phyloP scores from a whole-genome alignment of 2,329 filamentous ascomycete genomes.

The Aspergillus sergii region DNA sequence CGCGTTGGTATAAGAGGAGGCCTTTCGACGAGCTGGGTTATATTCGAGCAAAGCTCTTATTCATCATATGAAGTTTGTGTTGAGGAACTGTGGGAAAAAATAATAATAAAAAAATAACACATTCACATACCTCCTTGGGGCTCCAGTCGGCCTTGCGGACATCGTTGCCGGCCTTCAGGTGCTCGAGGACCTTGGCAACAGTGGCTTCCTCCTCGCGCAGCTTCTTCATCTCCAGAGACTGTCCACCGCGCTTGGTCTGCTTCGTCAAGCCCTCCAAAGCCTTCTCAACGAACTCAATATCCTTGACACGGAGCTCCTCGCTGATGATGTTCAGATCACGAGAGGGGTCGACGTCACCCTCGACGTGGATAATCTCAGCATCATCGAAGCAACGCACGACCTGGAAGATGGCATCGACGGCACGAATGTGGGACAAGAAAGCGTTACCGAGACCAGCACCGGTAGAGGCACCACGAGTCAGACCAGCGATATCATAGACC shows the following conservation, averaged over 20 bases:
- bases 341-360: constrained; percentile 94
- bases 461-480: constrained; percentile 93
- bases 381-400: constrained; percentile 97
- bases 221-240: constrained; percentile 98
- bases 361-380: constrained; percentile 98
- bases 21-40: constrained; percentile 98
- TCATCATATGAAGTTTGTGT: constrained; percentile 74
- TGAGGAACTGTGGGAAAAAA: constrained; percentile 23
- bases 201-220: constrained; percentile 90
- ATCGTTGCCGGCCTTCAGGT: constrained; percentile 86
- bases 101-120: constrained; percentile 22
- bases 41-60: constrained; percentile 93
- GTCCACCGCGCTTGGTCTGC: constrained; percentile 90
- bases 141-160: constrained; percentile 87
- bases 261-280: constrained; percentile 88
- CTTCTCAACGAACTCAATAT: constrained; percentile 98
- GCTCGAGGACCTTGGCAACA: constrained; percentile 84
- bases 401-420: constrained; percentile 97
- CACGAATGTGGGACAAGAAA: constrained; percentile 98
- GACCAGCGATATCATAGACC: constrained; percentile 96
- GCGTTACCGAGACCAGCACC: constrained; percentile 96
- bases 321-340: constrained; percentile 96
- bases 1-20: constrained; percentile 66
- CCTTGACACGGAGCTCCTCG: constrained; percentile 94
- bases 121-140: constrained; percentile 81